phyloP scores from a whole-genome alignment of 2,329 filamentous ascomycete genomes.

The Tolypocladium album region DNA sequence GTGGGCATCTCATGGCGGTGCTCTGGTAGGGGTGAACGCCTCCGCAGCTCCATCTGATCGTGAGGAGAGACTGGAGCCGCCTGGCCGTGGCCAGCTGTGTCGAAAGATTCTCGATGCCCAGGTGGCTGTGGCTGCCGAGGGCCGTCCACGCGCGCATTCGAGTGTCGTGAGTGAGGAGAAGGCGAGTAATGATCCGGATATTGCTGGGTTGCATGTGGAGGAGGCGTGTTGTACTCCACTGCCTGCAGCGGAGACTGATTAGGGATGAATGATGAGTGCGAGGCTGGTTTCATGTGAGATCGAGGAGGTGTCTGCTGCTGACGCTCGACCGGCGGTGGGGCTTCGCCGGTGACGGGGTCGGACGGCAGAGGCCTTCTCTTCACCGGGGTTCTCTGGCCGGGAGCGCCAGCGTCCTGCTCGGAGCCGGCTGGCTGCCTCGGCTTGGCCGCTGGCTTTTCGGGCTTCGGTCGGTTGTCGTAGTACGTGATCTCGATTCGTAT shows the following conservation, averaged over 20 bases:
- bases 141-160: constrained; percentile 9
- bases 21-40: constrained; percentile 20
- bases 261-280: constrained; percentile 29
- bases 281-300: constrained; percentile 28
- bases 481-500: constrained; percentile 92
- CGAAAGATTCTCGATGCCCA: constrained; percentile 25
- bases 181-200: constrained; percentile 26
- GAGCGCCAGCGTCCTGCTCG: constrained; percentile 20
- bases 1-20: constrained; percentile 19
- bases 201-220: constrained; percentile 21
- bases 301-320: constrained; percentile 36
- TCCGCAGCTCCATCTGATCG: constrained; percentile 26
- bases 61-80: constrained; percentile 18
- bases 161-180: constrained; percentile 15
- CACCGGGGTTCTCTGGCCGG: constrained; percentile 46
- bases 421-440: constrained; percentile 30
- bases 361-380: constrained; percentile 78
- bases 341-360: constrained; percentile 56
- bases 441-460: constrained; percentile 56
- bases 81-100: constrained; percentile 23
- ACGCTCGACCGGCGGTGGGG: constrained; percentile 28
- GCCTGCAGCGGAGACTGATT: constrained; percentile 43
- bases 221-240: constrained; percentile 37
- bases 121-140: constrained; percentile 20
- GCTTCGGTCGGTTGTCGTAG: constrained; percentile 81